A percentile compares a stretch with the other conserved stretches of the same genome.
These are phyloP conservation scores for Angomonas desouzai DNA, from an alignment of 208 protist genomes.

Conservation along the genomic window DNA sequence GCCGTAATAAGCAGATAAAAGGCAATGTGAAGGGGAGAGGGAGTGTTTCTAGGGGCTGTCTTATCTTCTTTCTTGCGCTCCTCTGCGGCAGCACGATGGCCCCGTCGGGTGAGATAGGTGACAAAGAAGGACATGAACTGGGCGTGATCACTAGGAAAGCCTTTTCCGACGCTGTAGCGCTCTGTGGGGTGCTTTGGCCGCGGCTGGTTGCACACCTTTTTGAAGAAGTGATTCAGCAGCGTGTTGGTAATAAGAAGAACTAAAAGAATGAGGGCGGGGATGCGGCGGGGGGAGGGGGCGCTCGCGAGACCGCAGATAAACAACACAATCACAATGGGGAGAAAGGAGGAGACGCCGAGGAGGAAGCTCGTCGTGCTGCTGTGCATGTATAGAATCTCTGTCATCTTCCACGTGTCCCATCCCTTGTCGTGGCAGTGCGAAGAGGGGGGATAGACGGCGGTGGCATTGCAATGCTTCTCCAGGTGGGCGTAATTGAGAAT, in stretches of 20 bases:
- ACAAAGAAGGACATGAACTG: constrained; percentile 79
- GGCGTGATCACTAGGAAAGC: constrained; percentile 77
- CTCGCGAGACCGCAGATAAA: constrained; percentile 61
- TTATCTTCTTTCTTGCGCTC: not conserved
- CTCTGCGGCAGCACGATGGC: constrained; percentile 11
- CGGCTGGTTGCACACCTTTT: constrained; percentile 26
- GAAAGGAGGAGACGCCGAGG: constrained; percentile 49
- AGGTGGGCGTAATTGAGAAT: constrained; percentile 2
- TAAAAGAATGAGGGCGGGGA: constrained; percentile 48
- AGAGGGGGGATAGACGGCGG: not conserved
- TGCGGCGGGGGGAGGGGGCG: constrained; percentile 32
- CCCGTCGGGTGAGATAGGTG: constrained; percentile 34
- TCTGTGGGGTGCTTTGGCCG: constrained; percentile 42
- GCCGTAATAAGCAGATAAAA: constrained; percentile 25
- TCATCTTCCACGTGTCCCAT: constrained; percentile 52
- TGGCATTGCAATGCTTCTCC: not conserved
- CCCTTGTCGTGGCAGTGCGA: constrained; percentile 6
- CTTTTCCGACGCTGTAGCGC: constrained; percentile 48
- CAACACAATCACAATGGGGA: constrained; percentile 55
- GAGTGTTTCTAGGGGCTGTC: not conserved
- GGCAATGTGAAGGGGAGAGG: constrained; percentile 6
- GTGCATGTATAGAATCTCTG: constrained; percentile 46
- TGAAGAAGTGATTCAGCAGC: constrained; percentile 41
- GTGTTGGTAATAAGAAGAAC: constrained; percentile 45
- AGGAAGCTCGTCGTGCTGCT: constrained; percentile 46